These are phyloP conservation scores for Phyllosticta capitalensis DNA, from an alignment of 2,329 filamentous ascomycete genomes.

Conservation along the genomic window DNA sequence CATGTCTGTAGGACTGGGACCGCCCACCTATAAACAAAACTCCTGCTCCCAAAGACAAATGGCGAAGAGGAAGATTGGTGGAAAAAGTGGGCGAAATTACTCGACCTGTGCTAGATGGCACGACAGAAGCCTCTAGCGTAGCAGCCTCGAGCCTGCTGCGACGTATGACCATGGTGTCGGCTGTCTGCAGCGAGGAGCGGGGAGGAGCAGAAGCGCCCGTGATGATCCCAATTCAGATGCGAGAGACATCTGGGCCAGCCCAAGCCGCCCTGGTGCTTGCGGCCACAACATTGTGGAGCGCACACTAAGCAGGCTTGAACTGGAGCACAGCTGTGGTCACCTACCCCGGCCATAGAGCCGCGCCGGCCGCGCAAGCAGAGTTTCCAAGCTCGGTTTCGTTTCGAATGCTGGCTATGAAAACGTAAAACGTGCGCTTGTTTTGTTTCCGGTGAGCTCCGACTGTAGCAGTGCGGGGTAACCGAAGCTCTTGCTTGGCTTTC, in stretches of 20 bases:
- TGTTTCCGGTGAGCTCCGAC: not conserved
- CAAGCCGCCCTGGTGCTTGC: not conserved
- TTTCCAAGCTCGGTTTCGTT: not conserved
- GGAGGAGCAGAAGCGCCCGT: not conserved
- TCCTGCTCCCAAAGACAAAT: not conserved
- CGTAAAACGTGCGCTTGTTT: not conserved
- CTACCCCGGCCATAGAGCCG: not conserved
- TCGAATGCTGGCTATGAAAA: not conserved
- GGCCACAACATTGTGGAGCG: not conserved
- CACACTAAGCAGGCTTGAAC: not conserved
- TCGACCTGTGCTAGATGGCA: not conserved
- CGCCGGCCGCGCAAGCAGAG: not conserved
- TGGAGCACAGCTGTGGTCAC: not conserved
- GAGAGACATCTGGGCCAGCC: not conserved
- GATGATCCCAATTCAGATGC: not conserved
- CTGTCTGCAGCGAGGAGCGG: not conserved
- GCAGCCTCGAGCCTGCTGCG: not conserved
- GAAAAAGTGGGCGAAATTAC: not conserved
- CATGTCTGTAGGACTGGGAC: not conserved
- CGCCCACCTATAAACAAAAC: not conserved
- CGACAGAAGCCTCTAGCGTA: not conserved
- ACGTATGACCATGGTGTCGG: not conserved
- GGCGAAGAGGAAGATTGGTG: not conserved
- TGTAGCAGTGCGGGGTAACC: not conserved
- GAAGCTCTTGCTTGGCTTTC: not conserved